A percentile compares a stretch with the other conserved stretches of the same genome.
phyloP scores from a whole-genome alignment of 345 rosid genomes.

The Bruguiera parviflora region DNA sequence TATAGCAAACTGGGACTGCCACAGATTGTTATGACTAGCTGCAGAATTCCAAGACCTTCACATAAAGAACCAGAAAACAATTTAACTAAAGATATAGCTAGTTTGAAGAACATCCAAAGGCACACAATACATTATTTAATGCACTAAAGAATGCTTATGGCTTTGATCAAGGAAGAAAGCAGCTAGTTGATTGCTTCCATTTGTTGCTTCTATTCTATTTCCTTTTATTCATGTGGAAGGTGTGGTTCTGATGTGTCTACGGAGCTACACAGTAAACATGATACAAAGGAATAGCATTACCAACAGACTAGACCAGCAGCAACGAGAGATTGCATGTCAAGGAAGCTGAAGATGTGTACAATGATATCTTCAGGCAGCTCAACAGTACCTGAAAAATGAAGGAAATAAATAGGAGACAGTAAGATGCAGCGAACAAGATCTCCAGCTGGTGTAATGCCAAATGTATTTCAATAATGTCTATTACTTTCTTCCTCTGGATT shows the following conservation, averaged over 20 bases:
- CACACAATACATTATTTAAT: not conserved
- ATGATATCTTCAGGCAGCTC: constrained; percentile 73
- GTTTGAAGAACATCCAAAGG: not conserved
- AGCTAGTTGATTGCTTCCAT: not conserved
- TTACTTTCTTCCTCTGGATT: constrained; percentile 42
- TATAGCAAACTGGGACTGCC: constrained; percentile 47
- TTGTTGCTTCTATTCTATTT: not conserved
- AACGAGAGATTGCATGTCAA: constrained; percentile 58
- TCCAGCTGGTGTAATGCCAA: not conserved
- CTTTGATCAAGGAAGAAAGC: not conserved
- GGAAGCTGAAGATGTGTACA: constrained; percentile 56
- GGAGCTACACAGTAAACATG: not conserved
- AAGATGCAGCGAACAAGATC: not conserved
- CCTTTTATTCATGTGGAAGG: not conserved
- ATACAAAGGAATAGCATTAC: constrained; percentile 33
- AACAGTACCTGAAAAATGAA: constrained; percentile 38
- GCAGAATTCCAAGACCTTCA: constrained; percentile 83
- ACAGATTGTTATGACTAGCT: constrained; percentile 49
- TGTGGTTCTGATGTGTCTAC: not conserved
- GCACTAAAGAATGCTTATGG: not conserved
- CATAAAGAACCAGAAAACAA: constrained; percentile 16
- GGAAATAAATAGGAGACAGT: not conserved
- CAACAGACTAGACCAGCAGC: constrained; percentile 56
- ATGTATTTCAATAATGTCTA: not conserved
- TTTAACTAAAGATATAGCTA: constrained; percentile 5